Base-by-base conservation (phyloP, 139 green algal species). In the Volvox africanus region DNA sequence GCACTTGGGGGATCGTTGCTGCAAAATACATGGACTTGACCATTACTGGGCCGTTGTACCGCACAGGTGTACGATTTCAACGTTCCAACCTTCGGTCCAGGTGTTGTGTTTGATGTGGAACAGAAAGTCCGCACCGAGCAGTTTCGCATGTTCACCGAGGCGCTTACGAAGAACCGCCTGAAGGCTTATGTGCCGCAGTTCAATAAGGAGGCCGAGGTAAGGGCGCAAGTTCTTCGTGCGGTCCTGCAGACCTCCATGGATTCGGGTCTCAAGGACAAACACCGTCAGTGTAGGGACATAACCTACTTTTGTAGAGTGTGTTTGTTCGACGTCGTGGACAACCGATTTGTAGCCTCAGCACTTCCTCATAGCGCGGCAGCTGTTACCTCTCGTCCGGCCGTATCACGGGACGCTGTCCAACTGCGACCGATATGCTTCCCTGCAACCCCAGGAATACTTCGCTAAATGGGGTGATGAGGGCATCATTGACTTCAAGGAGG, bases 91-190 rank as follows among this genome's bases (percentile, higher is more conserved):
- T 99, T 99, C 92, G 98, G 98, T 18, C 92, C 93, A 36, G 98
- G 97, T 37, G 98, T 99, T 1, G 98, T 99, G n/a, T 99, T 98
- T 87, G 98, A 99, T 88, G 98, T 99, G 62, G 96, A 99, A 87
- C 96, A 98, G 92, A 97, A 97, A 61, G 89, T 97, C 20, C 95
- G 98, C 44, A 95, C 94, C 12, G 98, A 99, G 94, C 98, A 99
- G 94, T 99, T 99, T 92, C 94, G 97, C 20, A 98, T 99, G 93
- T 99, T 99, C 93, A 97, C 96, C 14, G 97, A 99, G 77, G 95
- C 97, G 12, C 94, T 99, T 11, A 98, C 97, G 82, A 96, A 95
- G 80, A 93, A 96, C 80, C 97, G 97, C 65, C 93, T 99, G 80
- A 95, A 96, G 68, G 94, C 92, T 30, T 99, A 99, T 82, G 97